Base-by-base conservation (phyloP, 2,329 filamentous ascomycete species). In the Cladophialophora bantiana region DNA sequence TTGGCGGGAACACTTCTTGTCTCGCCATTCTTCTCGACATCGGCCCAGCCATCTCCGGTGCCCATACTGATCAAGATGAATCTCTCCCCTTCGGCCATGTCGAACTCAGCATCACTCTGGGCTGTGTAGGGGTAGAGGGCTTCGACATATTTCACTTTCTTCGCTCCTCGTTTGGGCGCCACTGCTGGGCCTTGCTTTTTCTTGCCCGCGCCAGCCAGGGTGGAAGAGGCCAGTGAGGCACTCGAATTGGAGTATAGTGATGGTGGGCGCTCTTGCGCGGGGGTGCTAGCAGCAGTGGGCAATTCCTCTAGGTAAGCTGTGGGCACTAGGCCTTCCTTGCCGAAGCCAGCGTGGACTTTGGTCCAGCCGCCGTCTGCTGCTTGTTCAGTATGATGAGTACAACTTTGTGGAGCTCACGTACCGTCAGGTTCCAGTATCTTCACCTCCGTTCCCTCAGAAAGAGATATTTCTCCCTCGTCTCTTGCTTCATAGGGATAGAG, bases 151-250 rank as follows among this genome's bases (percentile, higher is more conserved):
- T 90, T 92, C 40, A 97, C 84, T 78, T 96, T 97, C 86, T 97
- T 97, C 3, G 93, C 94, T 13, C 94, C 94, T 9, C 94, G 88
- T 72, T 90, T 90, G 3, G 95, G 95, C 13, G 95, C 95, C 4
- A 99, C 95, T 0, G 90, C 93, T 0, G 94, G 94, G 0, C 94
- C 94, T 77, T 96, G 93, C 79, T 96, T 96, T 82, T 94, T 96
- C 63, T 65, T 70, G 26, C 38, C 26, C 12, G 50, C 54, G n/a
- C 53, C 58, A 3, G 81, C 79, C 7, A 77, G 77, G 36, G 82
- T 79, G 66, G 83, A 86, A 60, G 83, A 84, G 0, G 83, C 81
- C 10, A 92, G 81, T 0, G 90, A 93, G 4, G 88, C 88, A 3
- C 88, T 88, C 7, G 91, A 94, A 71, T 88, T 92, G 4, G 93